Conservation (phyloP, 805 yeast species). For the Cyberlindnera mississippiensis region DNA sequence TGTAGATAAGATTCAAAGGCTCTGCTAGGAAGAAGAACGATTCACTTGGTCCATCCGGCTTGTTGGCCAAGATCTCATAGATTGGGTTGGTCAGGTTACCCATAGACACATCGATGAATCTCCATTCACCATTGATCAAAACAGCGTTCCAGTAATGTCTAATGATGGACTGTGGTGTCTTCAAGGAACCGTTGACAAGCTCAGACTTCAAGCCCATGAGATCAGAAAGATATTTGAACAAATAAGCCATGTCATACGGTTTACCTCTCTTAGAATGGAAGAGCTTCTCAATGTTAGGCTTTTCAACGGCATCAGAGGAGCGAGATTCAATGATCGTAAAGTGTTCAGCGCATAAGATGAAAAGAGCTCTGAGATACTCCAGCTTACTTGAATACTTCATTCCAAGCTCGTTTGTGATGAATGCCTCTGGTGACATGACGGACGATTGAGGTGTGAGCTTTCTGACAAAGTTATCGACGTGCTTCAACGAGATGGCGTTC, state of each 20-base stretch:
- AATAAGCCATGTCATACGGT: constrained; percentile 69
- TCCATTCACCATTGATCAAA: constrained; percentile 69
- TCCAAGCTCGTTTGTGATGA: constrained; percentile 50
- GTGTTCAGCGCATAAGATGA: constrained; percentile 56
- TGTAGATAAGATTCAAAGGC: constrained; percentile 71
- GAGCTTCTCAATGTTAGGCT: constrained; percentile 33
- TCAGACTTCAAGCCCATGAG: constrained; percentile 70
- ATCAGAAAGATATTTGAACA: constrained; percentile 69
- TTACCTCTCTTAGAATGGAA: constrained; percentile 51
- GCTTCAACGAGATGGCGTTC: constrained; percentile 31
- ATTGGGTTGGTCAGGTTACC: constrained; percentile 58
- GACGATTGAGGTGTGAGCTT: constrained; percentile 31
- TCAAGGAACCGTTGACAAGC: constrained; percentile 76
- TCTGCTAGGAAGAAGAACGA: constrained; percentile 71
- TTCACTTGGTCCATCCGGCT: constrained; percentile 30
- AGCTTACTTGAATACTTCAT: constrained; percentile 48
- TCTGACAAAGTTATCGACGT: constrained; percentile 42
- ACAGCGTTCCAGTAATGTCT: constrained; percentile 92
- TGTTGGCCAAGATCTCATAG: constrained; percentile 36
- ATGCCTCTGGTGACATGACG: constrained; percentile 47
- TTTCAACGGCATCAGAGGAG: constrained; percentile 16
- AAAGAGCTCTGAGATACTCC: constrained; percentile 64
- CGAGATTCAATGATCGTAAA: constrained; percentile 38
- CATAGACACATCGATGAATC: constrained; percentile 69
- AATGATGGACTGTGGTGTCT: constrained; percentile 65